Evolutionary conservation across 345 rosid genomes (phyloP), one percentile per base, ranked within the genome.

Genomic region (Acer yangbiense): DNA sequence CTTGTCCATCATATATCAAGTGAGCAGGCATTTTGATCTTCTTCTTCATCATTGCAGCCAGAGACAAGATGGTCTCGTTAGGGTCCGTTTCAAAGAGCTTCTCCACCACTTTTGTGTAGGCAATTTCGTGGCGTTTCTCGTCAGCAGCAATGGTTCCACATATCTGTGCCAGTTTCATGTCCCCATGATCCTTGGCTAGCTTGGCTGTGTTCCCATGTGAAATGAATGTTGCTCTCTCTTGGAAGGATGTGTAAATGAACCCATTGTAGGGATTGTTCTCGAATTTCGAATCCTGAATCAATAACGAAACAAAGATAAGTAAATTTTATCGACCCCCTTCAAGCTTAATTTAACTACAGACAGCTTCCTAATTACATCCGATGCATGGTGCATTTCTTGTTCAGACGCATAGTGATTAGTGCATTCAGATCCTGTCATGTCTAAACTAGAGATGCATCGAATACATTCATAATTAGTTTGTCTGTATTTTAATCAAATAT

Each of bases 1-100:
- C 82, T 0, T 65, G 69, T 16, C 87, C 85, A 44, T 85, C 87
- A 8, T 82, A 79, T 83, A 84, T 81, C 63, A 81, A 71, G 73
- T 81, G 86, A 21, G 84, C 88, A 16, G 88, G 88, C 88, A 85
- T 85, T 2, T 78, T 71, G 20, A 85, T 85, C 71, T 85, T 85
- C 68, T 83, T 85, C 77, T 74, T 82, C 87, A 85, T 85, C 83
- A 82, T 85, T 68, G 73, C 82, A 1, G 83, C 85, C 25, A 85
- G 57, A 8, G 85, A 83, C 65, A 75, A 1, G 21, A 84, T 68
- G 3, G 85, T 70, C 29, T 78, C 81, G 11, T 83, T 71, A 11
- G 83, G 87, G 64, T 84, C 87, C 12, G 79, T 71, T 73, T 84
- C 81, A 1, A 84, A 79, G 60, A 84, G 85, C 64, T 84, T 84